Percentiles rank a stretch among this genome's conserved stretches.
phyloP scores from a whole-genome alignment of 352 stramenopile genomes.

The Phytophthora hibernalis region DNA sequence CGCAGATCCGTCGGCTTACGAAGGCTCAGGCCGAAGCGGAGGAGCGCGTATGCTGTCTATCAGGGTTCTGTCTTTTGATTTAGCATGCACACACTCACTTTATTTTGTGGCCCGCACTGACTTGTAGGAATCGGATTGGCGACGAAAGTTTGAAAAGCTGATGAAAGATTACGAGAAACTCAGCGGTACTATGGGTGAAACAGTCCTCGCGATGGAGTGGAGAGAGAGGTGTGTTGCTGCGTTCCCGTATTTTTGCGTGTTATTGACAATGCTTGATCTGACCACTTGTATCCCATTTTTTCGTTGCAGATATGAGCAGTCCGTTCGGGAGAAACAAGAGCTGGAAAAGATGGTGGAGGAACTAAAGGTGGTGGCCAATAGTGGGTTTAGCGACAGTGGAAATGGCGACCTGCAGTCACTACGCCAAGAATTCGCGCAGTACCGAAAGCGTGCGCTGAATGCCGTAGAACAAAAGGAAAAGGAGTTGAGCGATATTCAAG shows the following conservation, averaged over 20 bases:
- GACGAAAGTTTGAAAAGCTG: conserved; percentile 87
- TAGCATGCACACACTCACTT: background rate
- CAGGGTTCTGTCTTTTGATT: background rate
- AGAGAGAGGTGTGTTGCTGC: conserved; percentile 59
- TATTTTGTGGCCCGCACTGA: background rate
- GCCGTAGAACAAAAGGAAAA: conserved; percentile 87
- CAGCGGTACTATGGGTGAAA: conserved; percentile 87
- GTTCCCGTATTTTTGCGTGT: background rate
- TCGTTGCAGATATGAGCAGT: conserved; percentile 72
- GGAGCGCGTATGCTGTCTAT: conserved; percentile 55
- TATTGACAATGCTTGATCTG: background rate
- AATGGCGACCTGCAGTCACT: conserved; percentile 69
- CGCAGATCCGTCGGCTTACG: conserved; percentile 77
- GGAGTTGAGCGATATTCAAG: conserved; percentile 73
- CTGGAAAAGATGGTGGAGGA: conserved; percentile 80
- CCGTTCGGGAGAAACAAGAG: conserved; percentile 76
- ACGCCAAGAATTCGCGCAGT: conserved; percentile 82
- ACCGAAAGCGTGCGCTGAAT: conserved; percentile 78
- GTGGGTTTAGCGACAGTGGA: conserved; percentile 33
- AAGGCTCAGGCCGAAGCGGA: conserved; percentile 80
- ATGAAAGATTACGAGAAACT: conserved; percentile 89
- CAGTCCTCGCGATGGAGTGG: conserved; percentile 85
- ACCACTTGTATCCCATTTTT: background rate
- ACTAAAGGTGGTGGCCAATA: conserved; percentile 53
- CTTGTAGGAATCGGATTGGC: conserved; percentile 77